These are phyloP conservation scores for Ephemerocybe angulata DNA, from an alignment of 768 basidiomycete genomes.

Conservation along the genomic window DNA sequence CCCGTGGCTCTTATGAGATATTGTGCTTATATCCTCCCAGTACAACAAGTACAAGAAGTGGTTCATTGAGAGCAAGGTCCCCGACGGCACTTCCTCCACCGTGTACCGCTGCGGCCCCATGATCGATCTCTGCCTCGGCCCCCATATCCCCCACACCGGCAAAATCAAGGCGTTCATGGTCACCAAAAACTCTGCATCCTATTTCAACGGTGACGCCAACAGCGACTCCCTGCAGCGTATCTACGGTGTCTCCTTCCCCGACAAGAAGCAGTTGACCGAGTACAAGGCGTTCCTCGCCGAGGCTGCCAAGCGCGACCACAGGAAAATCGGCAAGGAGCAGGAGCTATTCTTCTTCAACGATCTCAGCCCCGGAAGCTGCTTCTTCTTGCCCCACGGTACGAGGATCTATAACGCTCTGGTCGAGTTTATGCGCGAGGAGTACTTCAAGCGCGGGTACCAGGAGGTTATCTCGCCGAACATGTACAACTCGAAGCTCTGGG, in stretches of 20 bases:
- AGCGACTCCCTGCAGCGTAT: slow-evolving; percentile 95
- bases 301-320: slow-evolving; percentile 96
- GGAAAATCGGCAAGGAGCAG: slow-evolving; percentile 96
- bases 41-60: slow-evolving; percentile 99
- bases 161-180: slow-evolving; percentile 97
- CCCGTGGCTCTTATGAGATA: background rate
- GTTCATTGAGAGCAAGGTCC: slow-evolving; percentile 92
- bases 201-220: slow-evolving; percentile 90
- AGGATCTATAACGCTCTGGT: slow-evolving; percentile 93
- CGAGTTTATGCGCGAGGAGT: slow-evolving; percentile 92
- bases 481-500: slow-evolving; percentile 95
- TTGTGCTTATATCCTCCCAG: slow-evolving; percentile 37
- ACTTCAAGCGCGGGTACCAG: slow-evolving; percentile 92
- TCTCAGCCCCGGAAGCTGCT: slow-evolving; percentile 88
- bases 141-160: slow-evolving; percentile 97
- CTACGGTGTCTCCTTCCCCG: slow-evolving; percentile 98
- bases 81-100: slow-evolving; percentile 93
- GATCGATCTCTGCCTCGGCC: slow-evolving; percentile 95
- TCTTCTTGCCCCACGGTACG: slow-evolving; percentile 97
- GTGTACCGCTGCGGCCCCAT: slow-evolving; percentile 99
- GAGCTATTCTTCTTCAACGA: slow-evolving; percentile 99
- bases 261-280: slow-evolving; percentile 90
- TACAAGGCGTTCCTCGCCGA: slow-evolving; percentile 96
- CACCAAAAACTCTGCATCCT: slow-evolving; percentile 98
- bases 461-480: slow-evolving; percentile 99